phyloP scores from a whole-genome alignment of 768 basidiomycete species.

The Omphalotus guepiniiformis region DNA sequence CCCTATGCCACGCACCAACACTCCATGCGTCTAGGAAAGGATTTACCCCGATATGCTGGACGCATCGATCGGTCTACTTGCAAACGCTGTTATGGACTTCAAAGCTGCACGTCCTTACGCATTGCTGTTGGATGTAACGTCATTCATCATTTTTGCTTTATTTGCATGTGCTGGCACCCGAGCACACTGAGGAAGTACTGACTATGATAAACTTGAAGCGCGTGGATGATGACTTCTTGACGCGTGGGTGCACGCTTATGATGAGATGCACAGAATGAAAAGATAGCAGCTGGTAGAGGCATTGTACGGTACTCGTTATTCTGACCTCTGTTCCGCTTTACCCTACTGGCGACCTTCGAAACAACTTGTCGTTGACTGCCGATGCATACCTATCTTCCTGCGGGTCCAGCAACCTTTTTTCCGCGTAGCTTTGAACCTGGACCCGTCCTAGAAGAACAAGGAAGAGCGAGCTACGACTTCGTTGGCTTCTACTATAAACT shows the following conservation, averaged over 20 bases:
- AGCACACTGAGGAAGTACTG: neutral
- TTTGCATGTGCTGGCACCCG: constrained; percentile 1
- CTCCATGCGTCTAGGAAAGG: too few species aligned
- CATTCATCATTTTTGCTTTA: neutral
- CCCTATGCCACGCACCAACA: neutral
- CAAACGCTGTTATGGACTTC: neutral
- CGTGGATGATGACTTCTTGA: constrained; percentile 10
- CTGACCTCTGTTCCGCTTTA: constrained; percentile 25
- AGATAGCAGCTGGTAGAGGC: constrained; percentile 15
- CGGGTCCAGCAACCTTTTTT: neutral
- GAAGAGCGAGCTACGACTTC: too few species aligned
- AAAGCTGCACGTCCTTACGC: neutral
- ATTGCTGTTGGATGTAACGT: neutral
- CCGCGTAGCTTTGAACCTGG: neutral
- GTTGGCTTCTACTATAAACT: too few species aligned
- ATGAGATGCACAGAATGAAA: neutral
- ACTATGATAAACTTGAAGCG: constrained; percentile 15
- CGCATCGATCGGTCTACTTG: too few species aligned
- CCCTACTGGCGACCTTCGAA: constrained; percentile 32
- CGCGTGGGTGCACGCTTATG: constrained; percentile 19
- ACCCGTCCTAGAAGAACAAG: neutral
- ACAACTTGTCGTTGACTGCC: constrained; percentile 28
- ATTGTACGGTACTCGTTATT: constrained; percentile 21
- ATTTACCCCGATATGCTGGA: too few species aligned
- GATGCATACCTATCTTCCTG: constrained; percentile 26